A percentile compares a stretch with the other conserved stretches of the same genome.
Evolutionary conservation across 257 asterid genomes (phyloP).

Genomic region (Anisodus tanguticus): DNA sequence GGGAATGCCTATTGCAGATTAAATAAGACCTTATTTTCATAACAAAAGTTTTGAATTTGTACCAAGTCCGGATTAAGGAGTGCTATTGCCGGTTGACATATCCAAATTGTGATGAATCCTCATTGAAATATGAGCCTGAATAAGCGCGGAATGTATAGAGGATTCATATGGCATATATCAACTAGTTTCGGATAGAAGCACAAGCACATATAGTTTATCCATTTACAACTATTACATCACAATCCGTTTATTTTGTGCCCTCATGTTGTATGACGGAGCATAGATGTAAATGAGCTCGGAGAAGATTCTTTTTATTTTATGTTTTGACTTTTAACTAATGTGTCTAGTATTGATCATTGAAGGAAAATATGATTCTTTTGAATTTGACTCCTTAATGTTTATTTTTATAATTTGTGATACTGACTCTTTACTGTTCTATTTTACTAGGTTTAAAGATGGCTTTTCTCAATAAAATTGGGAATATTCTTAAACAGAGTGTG

Average conservation of each 20-base stretch:
- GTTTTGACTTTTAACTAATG: not conserved
- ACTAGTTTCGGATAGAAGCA: not conserved
- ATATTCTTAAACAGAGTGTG: constrained; percentile 53
- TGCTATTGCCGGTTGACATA: not conserved
- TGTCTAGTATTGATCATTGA: not conserved
- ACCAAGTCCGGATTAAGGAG: too few relatives aligned
- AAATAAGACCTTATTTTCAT: too few relatives aligned
- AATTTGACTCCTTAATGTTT: not conserved
- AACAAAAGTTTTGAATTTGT: not conserved
- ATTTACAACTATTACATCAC: not conserved
- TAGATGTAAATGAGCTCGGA: not conserved
- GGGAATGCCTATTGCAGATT: not conserved
- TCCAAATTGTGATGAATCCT: not conserved
- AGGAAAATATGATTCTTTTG: not conserved
- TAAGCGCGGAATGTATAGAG: not conserved
- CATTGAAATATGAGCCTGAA: not conserved
- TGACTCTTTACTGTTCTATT: not conserved
- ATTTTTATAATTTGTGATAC: not conserved
- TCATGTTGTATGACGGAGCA: not conserved
- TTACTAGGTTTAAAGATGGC: constrained; percentile 66
- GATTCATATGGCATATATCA: not conserved
- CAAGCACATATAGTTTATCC: not conserved
- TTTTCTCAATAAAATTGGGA: constrained; percentile 69
- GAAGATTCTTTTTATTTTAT: not conserved
- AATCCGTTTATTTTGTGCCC: not conserved